Base-by-base conservation (phyloP, 768 basidiomycete species). In the Boletales sp. region DNA sequence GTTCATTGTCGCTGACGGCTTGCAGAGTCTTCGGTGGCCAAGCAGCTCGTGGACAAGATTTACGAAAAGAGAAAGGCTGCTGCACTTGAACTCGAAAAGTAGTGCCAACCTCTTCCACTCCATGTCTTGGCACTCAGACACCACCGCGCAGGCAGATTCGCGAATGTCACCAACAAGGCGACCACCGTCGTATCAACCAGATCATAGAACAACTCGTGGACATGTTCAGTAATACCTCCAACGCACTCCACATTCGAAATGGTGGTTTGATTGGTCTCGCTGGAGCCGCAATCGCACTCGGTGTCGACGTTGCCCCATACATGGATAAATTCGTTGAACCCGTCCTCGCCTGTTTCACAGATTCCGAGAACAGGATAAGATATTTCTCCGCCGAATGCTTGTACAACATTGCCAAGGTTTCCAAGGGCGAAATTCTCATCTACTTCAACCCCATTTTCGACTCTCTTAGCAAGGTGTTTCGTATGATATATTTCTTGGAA, bases 371-470 rank as follows among this genome's bases (percentile, higher is more conserved):
- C 70, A 80, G 93, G 64, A 92, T 98, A 52, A 83, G 93, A 39
- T 99, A 98, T 72, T 97, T 97, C 74, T 95, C 95, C 6, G 94
- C 93, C 21, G 97, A 99, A 66, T 95, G 94, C 63, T 72, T 99
- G 55, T 99, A 99, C 74, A 99, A 99, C 71, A 94, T 99, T 55
- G 91, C 90, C 24, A 92, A 94, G 69, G 94, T 97, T 14, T 95
- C 94, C 30, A 95, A 97, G 61, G 97, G 95, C 35, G 95, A 97
- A 68, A 86, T 98, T 30, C 73, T 99, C 50, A 83, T 97, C 13
- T 97, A 94, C 66, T 99, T 97, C 74, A 99, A 99, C 63, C 93
- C 94, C 50, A 92, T 98, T 48, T 99, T 99, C 60, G 97, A 98
- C 69, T 88, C 94, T 1, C 77, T 98, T 53, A 94, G 91, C 76